Evolutionary conservation across 2,329 filamentous ascomycete species (phyloP).

Genomic region (Dothiorella sarmentorum): DNA sequence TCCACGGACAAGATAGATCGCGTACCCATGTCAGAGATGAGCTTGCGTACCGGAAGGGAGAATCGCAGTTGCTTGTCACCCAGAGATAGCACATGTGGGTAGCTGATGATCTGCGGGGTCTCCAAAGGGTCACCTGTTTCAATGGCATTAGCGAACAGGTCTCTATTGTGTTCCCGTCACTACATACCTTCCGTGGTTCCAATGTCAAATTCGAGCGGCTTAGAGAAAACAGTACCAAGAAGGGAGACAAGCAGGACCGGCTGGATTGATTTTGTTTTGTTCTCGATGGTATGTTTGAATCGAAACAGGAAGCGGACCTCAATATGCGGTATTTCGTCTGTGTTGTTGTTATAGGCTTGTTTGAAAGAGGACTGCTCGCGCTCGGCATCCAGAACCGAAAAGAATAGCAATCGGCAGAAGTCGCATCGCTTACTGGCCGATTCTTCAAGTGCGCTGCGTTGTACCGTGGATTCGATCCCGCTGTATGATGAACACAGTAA

Average conservation of each 20-base stretch:
- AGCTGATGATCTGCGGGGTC: not conserved
- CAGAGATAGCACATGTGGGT: not conserved
- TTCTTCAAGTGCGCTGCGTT: not conserved
- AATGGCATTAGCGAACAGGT: not conserved
- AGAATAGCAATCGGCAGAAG: not conserved
- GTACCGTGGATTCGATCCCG: not conserved
- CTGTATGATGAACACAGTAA: not conserved
- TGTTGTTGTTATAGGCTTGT: too few species aligned
- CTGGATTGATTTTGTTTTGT: not conserved
- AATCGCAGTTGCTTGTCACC: not conserved
- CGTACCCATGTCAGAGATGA: conserved; percentile 1
- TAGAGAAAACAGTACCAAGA: conserved; percentile 1
- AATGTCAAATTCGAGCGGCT: conserved; percentile 11
- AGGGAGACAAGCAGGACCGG: not conserved
- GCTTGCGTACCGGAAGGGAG: not conserved
- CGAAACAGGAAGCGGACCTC: conserved; percentile 5
- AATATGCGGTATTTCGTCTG: too few species aligned
- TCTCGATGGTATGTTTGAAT: not conserved
- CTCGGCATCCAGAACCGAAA: not conserved
- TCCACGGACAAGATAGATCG: not conserved
- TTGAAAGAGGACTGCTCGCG: not conserved
- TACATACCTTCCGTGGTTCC: conserved; percentile 1
- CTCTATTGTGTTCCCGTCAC: too few species aligned
- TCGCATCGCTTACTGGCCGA: not conserved
- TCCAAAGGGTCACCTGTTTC: conserved; percentile 5